These are phyloP conservation scores for Rhizopogon vulgaris DNA, from an alignment of 768 basidiomycete species.

Conservation along the genomic window DNA sequence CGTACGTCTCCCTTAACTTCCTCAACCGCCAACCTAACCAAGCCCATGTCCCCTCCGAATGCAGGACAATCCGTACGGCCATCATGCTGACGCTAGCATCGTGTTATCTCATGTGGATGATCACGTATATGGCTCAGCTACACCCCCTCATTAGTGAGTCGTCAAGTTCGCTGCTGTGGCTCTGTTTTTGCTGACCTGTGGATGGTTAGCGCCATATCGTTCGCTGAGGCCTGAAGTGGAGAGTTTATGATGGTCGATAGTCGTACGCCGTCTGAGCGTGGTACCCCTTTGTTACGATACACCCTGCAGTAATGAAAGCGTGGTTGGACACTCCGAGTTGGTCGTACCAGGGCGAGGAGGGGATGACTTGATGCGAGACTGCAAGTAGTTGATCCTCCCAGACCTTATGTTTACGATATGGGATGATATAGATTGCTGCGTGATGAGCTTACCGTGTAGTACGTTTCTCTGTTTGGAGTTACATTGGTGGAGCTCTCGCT, in stretches of 20 bases:
- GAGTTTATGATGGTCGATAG: not conserved
- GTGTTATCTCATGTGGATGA: constrained; percentile 95
- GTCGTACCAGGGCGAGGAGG: constrained; percentile 52
- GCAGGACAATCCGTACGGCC: constrained; percentile 77
- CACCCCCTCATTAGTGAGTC: constrained; percentile 83
- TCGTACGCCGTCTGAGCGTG: not conserved
- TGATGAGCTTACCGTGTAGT: too few relatives aligned
- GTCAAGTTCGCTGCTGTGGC: not conserved
- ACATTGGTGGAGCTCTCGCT: too few relatives aligned
- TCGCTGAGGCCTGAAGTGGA: not conserved
- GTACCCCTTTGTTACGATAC: constrained; percentile 78
- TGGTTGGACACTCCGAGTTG: constrained; percentile 62
- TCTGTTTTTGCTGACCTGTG: not conserved
- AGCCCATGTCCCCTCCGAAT: not conserved
- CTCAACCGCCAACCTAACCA: not conserved
- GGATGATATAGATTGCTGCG: too few relatives aligned
- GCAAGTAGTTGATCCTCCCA: too few relatives aligned
- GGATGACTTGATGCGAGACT: too few relatives aligned
- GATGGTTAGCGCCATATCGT: constrained; percentile 14
- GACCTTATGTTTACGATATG: too few relatives aligned
- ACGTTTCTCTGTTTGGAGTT: too few relatives aligned
- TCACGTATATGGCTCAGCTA: constrained; percentile 94
- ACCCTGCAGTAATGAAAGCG: constrained; percentile 57
- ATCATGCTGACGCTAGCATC: constrained; percentile 71
- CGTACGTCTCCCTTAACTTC: constrained; percentile 44